These are phyloP conservation scores for Asterophora lycoperdoides DNA, from an alignment of 768 basidiomycete species.

Conservation along the genomic window DNA sequence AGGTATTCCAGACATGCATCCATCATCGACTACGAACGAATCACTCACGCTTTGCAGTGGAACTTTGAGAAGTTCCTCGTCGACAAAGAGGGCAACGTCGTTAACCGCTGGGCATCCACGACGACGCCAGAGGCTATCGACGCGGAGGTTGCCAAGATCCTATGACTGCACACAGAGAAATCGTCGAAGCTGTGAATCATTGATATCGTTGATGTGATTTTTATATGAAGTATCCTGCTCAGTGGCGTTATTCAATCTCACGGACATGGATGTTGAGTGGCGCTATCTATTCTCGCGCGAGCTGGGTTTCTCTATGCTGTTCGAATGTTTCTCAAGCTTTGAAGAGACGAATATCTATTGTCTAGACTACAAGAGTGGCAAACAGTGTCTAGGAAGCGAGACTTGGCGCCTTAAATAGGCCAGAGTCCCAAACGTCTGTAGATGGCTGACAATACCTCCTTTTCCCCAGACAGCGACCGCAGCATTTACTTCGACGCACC, in stretches of 20 bases:
- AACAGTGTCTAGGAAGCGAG: too few relatives aligned
- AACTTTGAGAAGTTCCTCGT: constrained; percentile 91
- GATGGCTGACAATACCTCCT: constrained; percentile 9
- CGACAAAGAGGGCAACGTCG: constrained; percentile 71
- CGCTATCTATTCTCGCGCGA: too few relatives aligned
- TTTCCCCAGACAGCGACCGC: constrained; percentile 28
- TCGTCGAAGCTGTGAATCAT: constrained; percentile 1
- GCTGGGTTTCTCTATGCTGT: too few relatives aligned
- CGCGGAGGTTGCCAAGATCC: constrained; percentile 56
- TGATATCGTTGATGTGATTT: constrained; percentile 6
- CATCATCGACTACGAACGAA: neutral
- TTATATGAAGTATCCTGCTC: neutral
- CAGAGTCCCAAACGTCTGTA: constrained; percentile 4
- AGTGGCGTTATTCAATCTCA: too few relatives aligned
- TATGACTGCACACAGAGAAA: constrained; percentile 26
- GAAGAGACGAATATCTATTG: too few relatives aligned
- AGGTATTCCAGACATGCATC: constrained; percentile 44
- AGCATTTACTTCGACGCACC: constrained; percentile 45
- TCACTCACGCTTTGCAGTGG: constrained; percentile 48
- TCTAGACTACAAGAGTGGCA: too few relatives aligned
- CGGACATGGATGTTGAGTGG: too few relatives aligned
- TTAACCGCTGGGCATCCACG: constrained; percentile 72
- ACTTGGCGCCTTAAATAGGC: too few relatives aligned
- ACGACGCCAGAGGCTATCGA: constrained; percentile 67
- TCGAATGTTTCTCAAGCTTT: too few relatives aligned